A percentile compares a stretch with the other conserved stretches of the same genome.
phyloP scores from a whole-genome alignment of 306 rosid genomes.

The Glycine soja region DNA sequence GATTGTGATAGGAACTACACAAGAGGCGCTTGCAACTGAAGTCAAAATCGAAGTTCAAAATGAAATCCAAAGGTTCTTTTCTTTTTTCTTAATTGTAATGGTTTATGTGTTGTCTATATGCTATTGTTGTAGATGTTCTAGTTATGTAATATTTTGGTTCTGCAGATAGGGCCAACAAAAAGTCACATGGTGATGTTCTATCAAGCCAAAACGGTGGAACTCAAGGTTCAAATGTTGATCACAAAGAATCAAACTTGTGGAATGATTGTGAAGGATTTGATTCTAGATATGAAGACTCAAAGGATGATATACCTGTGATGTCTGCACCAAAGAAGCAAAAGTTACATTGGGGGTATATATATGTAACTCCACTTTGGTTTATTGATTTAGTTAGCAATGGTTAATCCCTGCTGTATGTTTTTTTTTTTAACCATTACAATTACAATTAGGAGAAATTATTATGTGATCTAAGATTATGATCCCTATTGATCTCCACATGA shows the following conservation, averaged over 20 bases:
- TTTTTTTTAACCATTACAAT: not conserved
- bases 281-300: conserved; percentile 37
- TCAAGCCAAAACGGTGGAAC: conserved; percentile 32
- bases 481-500: too few species aligned
- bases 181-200: conserved; percentile 35
- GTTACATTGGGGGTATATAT: conserved; percentile 81
- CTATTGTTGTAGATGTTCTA: conserved; percentile 1
- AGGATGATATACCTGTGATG: conserved; percentile 33
- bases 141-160: conserved; percentile 2
- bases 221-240: conserved; percentile 46
- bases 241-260: conserved; percentile 39
- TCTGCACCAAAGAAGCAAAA: conserved; percentile 61
- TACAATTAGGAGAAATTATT: not conserved
- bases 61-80: conserved; percentile 60
- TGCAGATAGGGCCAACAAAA: conserved; percentile 49
- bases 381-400: conserved; percentile 1
- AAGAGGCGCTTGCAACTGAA: conserved; percentile 73
- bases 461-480: too few species aligned
- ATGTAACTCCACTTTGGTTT: conserved; percentile 16
- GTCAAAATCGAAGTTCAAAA: conserved; percentile 64
- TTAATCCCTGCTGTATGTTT: not conserved
- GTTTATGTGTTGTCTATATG: not conserved
- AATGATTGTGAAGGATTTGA: conserved; percentile 39
- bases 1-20: conserved; percentile 68
- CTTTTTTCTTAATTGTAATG: not conserved